These are phyloP conservation scores for Zasmidium cellare DNA, from an alignment of 2,329 filamentous ascomycete species.

Conservation along the genomic window DNA sequence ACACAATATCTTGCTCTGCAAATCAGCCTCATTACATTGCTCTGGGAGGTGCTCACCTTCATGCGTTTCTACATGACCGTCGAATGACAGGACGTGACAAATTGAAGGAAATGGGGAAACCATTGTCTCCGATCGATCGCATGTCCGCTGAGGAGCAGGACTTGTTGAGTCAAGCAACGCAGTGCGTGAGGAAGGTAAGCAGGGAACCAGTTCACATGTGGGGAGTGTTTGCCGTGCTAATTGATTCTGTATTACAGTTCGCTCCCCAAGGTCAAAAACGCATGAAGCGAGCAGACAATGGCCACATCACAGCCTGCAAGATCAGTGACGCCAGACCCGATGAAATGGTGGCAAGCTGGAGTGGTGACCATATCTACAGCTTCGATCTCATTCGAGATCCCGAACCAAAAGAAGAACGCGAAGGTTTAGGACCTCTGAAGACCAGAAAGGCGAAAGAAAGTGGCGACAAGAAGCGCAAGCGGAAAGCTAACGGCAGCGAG, in stretches of 20 bases:
- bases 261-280: conserved; percentile 60
- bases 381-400: conserved; percentile 62
- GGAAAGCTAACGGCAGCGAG: conserved; percentile 47
- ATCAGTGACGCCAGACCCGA: conserved; percentile 69
- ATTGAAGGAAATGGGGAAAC: conserved; percentile 54
- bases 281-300: conserved; percentile 56
- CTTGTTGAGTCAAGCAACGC: conserved; percentile 59
- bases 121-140: conserved; percentile 42
- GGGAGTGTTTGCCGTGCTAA: too few relatives aligned
- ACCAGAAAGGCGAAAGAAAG: conserved; percentile 21
- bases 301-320: conserved; percentile 70
- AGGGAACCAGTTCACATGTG: too few relatives aligned
- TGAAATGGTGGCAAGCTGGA: conserved; percentile 69
- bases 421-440: conserved; percentile 5
- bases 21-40: conserved; percentile 70
- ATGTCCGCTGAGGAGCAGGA: conserved; percentile 53
- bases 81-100: conserved; percentile 65
- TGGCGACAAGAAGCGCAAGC: conserved; percentile 57
- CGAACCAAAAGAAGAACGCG: conserved; percentile 41
- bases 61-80: conserved; percentile 68
- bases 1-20: conserved; percentile 67
- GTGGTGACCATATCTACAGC: conserved; percentile 59
- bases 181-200: conserved; percentile 58
- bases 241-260: too few relatives aligned
- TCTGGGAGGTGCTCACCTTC: conserved; percentile 65